These are phyloP conservation scores for Ganoderma leucocontextum DNA, from an alignment of 1,284 basidiomycete genomes.

Conservation along the genomic window DNA sequence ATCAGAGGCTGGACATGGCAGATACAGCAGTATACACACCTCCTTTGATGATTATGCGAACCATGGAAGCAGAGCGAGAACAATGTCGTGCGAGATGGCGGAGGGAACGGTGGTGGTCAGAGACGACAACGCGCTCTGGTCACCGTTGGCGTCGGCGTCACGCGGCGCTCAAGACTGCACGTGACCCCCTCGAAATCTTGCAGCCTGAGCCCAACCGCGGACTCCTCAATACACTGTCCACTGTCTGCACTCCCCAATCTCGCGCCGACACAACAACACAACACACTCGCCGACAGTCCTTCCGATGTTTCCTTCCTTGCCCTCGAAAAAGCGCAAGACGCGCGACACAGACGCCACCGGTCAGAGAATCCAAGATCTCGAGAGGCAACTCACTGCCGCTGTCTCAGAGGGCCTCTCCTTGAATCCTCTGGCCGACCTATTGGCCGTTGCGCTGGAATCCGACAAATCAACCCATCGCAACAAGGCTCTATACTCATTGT, in stretches of 20 bases:
- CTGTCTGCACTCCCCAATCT: background rate
- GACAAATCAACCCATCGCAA: conserved; percentile 65
- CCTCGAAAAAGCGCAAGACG: conserved; percentile 64
- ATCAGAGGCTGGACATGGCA: conserved; percentile 2
- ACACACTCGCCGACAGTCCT: background rate
- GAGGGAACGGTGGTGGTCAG: conserved; percentile 25
- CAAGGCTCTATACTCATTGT: conserved; percentile 84
- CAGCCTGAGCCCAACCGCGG: no score
- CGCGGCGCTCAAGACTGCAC: background rate
- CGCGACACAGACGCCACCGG: conserved; percentile 40
- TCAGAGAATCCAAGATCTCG: conserved; percentile 53
- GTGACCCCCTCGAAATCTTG: conserved; percentile 2
- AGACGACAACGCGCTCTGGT: conserved; percentile 14
- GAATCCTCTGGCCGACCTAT: conserved; percentile 82
- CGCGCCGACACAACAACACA: no score
- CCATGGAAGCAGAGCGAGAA: conserved; percentile 54
- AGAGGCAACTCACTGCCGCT: conserved; percentile 59
- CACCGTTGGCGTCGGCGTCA: background rate
- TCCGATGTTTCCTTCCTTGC: conserved; percentile 52
- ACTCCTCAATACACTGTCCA: background rate
- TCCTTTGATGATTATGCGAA: conserved; percentile 95
- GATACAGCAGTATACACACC: conserved; percentile 53
- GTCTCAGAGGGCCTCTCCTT: conserved; percentile 66
- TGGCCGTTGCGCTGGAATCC: conserved; percentile 59
- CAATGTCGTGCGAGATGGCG: background rate